Conservation (phyloP, 805 yeast genomes). For the Suhomyces sp. region DNA sequence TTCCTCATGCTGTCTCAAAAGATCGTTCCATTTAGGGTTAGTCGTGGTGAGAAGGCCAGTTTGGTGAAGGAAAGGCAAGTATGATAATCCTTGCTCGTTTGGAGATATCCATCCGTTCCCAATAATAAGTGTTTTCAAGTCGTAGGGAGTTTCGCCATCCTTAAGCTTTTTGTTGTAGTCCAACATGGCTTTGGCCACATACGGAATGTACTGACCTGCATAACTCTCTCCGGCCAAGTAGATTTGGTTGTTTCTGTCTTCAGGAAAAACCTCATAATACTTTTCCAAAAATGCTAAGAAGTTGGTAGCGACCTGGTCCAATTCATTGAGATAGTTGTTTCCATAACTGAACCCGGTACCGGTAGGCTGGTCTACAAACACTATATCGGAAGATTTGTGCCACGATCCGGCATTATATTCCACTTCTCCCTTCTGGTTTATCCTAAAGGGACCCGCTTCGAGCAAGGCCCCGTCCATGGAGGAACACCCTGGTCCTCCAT, state of each 20-base stretch:
- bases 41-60: conserved; percentile 49
- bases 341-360: conserved; percentile 88
- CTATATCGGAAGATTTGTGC: conserved; percentile 73
- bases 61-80: conserved; percentile 65
- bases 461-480: conserved; percentile 95
- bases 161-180: conserved; percentile 35
- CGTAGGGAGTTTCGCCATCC: conserved; percentile 18
- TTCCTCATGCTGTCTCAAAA: conserved; percentile 50
- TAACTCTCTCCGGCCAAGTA: conserved; percentile 92
- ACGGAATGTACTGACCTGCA: conserved; percentile 96
- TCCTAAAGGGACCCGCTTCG: conserved; percentile 87
- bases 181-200: conserved; percentile 64
- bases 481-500: conserved; percentile 98
- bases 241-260: conserved; percentile 59
- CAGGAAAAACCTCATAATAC: conserved; percentile 72
- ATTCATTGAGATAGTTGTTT: conserved; percentile 51
- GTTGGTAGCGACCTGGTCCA: conserved; percentile 56
- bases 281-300: conserved; percentile 62
- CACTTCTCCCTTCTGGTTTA: conserved; percentile 44
- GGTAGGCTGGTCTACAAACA: conserved; percentile 91
- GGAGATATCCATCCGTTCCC: conserved; percentile 98
- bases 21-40: conserved; percentile 36
- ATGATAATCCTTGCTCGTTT: conserved; percentile 74
- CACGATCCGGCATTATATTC: conserved; percentile 71
- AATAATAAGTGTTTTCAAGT: conserved; percentile 66